phyloP scores from a whole-genome alignment of 345 rosid species.

The Citrus unshiu region DNA sequence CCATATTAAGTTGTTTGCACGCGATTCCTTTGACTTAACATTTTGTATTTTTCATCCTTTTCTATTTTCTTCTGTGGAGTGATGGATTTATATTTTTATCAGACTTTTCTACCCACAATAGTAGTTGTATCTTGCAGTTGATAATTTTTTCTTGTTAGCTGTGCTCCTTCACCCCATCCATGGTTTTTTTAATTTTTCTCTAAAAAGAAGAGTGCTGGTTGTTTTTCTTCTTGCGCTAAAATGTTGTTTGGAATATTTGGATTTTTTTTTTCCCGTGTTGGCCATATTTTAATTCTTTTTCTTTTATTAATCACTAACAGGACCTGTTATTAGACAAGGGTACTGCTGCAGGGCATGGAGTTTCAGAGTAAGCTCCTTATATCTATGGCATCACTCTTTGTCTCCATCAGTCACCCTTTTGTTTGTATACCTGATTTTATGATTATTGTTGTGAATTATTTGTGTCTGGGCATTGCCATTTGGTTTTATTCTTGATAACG shows the following conservation, averaged over 20 bases:
- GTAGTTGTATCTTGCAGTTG: not conserved
- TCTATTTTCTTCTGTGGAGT: not conserved
- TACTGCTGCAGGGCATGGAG: constrained; percentile 36
- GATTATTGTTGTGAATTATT: constrained; percentile 29
- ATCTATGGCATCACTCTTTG: not conserved
- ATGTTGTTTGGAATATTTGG: not conserved
- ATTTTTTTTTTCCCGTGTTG: not conserved
- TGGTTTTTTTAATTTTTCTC: too few species aligned
- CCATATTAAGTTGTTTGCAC: not conserved
- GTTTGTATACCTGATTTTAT: constrained; percentile 4
- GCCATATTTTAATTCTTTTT: constrained; percentile 7
- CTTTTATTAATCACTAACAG: constrained; percentile 39
- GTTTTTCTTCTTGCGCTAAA: not conserved
- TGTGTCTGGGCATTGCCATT: not conserved
- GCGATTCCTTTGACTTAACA: not conserved
- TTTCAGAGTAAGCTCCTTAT: constrained; percentile 46
- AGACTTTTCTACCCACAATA: not conserved
- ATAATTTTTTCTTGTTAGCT: not conserved
- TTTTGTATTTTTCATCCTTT: not conserved
- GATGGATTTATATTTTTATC: not conserved
- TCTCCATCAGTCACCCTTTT: not conserved
- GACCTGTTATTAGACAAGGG: constrained; percentile 63
- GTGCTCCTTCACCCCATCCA: not conserved
- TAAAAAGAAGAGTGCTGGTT: not conserved
- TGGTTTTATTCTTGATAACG: not conserved